phyloP scores from a whole-genome alignment of 176 grass and related monocot genomes.

The Eremochloa ophiuroides region DNA sequence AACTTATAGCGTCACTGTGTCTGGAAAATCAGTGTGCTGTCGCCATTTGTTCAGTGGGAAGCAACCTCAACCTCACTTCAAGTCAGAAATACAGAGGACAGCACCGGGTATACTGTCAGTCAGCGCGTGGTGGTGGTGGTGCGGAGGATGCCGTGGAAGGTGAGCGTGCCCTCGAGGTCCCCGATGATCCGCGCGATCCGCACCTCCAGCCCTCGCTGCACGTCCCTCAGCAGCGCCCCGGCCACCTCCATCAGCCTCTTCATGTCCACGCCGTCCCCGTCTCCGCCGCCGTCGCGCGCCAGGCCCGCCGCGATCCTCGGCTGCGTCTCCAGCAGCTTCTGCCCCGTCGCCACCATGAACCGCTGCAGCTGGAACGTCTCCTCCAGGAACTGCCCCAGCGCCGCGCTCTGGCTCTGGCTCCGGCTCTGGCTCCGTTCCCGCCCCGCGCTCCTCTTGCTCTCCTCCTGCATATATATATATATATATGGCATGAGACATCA shows the following conservation, averaged over 20 bases:
- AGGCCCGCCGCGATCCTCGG: constrained; percentile 44
- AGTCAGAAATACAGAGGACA: background rate
- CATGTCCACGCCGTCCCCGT: constrained; percentile 43
- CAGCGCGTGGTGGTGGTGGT: constrained; percentile 32
- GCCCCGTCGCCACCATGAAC: constrained; percentile 74
- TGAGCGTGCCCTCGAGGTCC: constrained; percentile 74
- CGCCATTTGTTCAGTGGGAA: background rate
- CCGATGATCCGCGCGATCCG: constrained; percentile 73
- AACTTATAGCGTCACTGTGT: background rate
- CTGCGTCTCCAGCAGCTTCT: constrained; percentile 83
- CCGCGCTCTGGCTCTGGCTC: background rate
- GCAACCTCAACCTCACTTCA: too few relatives aligned
- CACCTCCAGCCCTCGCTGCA: constrained; percentile 79
- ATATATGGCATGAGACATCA: background rate
- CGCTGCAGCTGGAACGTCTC: constrained; percentile 86
- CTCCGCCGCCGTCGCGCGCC: background rate
- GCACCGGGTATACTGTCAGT: background rate
- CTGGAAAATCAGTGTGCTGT: background rate
- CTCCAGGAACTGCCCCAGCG: constrained; percentile 52
- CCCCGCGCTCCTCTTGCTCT: constrained; percentile 43
- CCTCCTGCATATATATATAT: constrained; percentile 55
- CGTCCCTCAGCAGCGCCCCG: constrained; percentile 59
- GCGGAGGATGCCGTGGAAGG: constrained; percentile 76
- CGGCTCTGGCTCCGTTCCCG: constrained; percentile 26
- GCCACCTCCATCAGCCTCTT: constrained; percentile 61